These are phyloP conservation scores for Mycosphaerella arachidis DNA, from an alignment of 2,329 filamentous ascomycete genomes.

Conservation along the genomic window DNA sequence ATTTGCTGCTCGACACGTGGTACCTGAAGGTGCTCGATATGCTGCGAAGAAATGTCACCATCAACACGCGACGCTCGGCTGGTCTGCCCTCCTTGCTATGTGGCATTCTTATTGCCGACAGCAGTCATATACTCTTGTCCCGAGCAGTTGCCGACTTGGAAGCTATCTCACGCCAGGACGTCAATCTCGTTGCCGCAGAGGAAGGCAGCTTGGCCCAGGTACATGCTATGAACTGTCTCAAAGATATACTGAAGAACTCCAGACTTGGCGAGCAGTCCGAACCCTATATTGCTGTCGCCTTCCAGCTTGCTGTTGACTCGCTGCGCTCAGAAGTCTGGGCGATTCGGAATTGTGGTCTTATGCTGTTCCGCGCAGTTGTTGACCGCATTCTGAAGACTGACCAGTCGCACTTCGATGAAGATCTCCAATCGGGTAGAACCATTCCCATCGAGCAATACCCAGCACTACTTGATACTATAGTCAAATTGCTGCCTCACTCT, in stretches of 20 bases:
- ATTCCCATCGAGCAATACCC: constrained; percentile 68
- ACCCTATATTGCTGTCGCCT: constrained; percentile 64
- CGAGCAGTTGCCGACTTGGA: constrained; percentile 61
- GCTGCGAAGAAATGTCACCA: constrained; percentile 62
- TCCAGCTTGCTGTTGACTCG: constrained; percentile 75
- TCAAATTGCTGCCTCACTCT: constrained; percentile 51
- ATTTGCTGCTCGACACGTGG: constrained; percentile 58
- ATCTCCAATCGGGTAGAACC: constrained; percentile 45
- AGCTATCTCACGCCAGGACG: constrained; percentile 46
- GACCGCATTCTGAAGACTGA: constrained; percentile 72
- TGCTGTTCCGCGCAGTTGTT: constrained; percentile 81
- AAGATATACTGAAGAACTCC: constrained; percentile 84
- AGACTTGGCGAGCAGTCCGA: constrained; percentile 70
- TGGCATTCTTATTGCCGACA: constrained; percentile 68
- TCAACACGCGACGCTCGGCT: constrained; percentile 80
- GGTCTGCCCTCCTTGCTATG: constrained; percentile 84
- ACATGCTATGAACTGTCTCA: constrained; percentile 88
- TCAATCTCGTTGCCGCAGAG: constrained; percentile 32
- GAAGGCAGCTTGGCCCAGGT: constrained; percentile 74
- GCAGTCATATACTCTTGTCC: constrained; percentile 54
- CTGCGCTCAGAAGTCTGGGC: constrained; percentile 84
- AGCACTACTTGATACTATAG: constrained; percentile 59
- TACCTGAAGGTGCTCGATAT: constrained; percentile 47
- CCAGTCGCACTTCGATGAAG: constrained; percentile 58
- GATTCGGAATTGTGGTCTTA: constrained; percentile 86